Evolutionary conservation across 139 green algal genomes (phyloP), one percentile per base, ranked within the genome.

Genomic region (Chlorella ohadii): DNA sequence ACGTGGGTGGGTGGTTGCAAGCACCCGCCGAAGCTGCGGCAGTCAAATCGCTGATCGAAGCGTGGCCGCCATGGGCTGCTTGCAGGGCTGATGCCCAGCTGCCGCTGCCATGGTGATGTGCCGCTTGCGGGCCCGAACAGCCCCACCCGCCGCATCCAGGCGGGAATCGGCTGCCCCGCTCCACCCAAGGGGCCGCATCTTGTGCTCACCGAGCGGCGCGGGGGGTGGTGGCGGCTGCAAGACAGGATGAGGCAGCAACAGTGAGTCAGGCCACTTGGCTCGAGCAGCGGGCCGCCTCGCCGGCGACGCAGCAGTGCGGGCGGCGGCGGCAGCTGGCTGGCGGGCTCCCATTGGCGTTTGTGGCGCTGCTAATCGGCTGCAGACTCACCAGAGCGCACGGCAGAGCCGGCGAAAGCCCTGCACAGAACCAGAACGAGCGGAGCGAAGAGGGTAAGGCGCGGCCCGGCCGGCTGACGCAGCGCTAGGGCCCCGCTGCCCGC

Each of bases 351-450:
- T 4, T 17, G 6, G 12, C 63, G 12, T 33, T 34, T 36, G 12
- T 22, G 63, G 63, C 28, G 33, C 67, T 27, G 34, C n/a, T 23
- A 61, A 13, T 0, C 7, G 47, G 2, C 23, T 17, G 20, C 0
- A 9, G 0, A 65, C 78, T 83, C 78, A 83, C 78, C 78, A 44
- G 78, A 65, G 33, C 78, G 78, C 78, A 83, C 78, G 78, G 78
- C 63, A 44, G 61, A 44, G 78, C 78, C 78, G 61, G 78, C 76
- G 63, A 83, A 83, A 31, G 63, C 63, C 47, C 78, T 83, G 78
- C 78, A 34, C 27, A 12, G 27, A 23, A 73, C 15, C 34, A 38
- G 57, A 27, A 0, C 39, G 71, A 27, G 51, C 51, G 51, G 51
- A 13, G 51, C 7, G 11, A 13, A 59, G 51, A 59, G 51, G 51